Evolutionary conservation across 2,329 filamentous ascomycete species (phyloP).

Genomic region (Fusarium pininemorale): DNA sequence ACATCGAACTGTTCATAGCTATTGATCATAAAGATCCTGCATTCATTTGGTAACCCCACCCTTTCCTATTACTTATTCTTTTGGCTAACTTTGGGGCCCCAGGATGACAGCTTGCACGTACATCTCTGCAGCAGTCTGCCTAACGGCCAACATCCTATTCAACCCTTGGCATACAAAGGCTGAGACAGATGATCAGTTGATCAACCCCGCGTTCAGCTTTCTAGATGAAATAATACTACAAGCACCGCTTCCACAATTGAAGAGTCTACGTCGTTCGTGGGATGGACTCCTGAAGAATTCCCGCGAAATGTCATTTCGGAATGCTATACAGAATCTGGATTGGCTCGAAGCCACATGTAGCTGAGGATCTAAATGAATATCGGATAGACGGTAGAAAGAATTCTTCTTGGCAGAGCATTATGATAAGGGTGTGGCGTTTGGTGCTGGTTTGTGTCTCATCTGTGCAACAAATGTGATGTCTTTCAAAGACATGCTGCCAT

Average conservation of each 20-base stretch:
- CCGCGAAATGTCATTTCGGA: neutral
- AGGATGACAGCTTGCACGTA: conserved; percentile 13
- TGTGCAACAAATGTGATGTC: too few relatives aligned
- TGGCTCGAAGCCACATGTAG: neutral
- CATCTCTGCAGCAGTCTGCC: neutral
- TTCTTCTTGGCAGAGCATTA: rapidly evolving
- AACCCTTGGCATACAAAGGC: neutral
- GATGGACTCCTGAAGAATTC: neutral
- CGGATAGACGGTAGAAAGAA: rapidly evolving
- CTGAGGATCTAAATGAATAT: rapidly evolving
- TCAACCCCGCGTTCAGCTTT: neutral
- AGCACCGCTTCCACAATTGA: neutral
- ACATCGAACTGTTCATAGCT: neutral
- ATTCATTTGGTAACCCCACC: neutral
- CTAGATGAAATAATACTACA: neutral
- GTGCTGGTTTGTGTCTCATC: rapidly evolving
- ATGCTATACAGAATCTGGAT: neutral
- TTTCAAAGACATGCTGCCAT: too few relatives aligned
- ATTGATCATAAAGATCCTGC: neutral
- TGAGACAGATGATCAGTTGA: neutral
- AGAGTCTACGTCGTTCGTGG: neutral
- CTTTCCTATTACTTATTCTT: neutral
- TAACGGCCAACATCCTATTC: neutral
- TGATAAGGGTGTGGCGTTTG: rapidly evolving
- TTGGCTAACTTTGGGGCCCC: rapidly evolving